Evolutionary conservation across 2,329 filamentous ascomycete genomes (phyloP).

Genomic region (Phaeoacremonium minimum): DNA sequence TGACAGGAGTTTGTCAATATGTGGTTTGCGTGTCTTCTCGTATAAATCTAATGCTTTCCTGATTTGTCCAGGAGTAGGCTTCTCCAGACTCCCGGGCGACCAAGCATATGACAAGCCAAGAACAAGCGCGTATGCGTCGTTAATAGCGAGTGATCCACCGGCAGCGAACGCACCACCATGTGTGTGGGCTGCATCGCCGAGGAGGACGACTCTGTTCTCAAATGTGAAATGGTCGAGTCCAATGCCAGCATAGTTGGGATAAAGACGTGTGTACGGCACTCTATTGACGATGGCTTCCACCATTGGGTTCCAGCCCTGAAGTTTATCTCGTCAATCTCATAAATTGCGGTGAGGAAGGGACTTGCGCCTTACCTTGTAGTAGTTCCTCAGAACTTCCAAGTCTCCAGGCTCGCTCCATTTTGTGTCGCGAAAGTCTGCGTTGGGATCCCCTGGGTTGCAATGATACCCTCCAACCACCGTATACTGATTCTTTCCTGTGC

Average conservation of each 20-base stretch:
- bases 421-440: slow-evolving; percentile 13
- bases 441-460: slow-evolving; percentile 16
- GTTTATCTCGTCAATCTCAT: background rate
- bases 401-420: slow-evolving; percentile 21
- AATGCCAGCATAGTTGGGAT: slow-evolving; percentile 26
- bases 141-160: slow-evolving; percentile 30
- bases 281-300: slow-evolving; percentile 24
- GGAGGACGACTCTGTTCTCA: slow-evolving; percentile 20
- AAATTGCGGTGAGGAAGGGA: background rate
- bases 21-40: slow-evolving; percentile 24
- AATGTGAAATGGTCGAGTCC: slow-evolving; percentile 23
- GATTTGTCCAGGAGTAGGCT: background rate
- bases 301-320: slow-evolving; percentile 27
- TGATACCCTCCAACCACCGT: slow-evolving; percentile 23
- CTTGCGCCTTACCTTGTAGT: slow-evolving; percentile 9
- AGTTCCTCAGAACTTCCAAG: slow-evolving; percentile 21
- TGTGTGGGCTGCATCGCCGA: slow-evolving; percentile 31
- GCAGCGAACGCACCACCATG: slow-evolving; percentile 31
- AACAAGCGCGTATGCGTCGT: slow-evolving; percentile 29
- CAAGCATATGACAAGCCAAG: slow-evolving; percentile 13
- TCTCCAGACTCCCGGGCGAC: background rate
- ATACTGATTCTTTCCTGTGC: slow-evolving; percentile 18
- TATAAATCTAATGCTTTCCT: slow-evolving; percentile 21
- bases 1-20: slow-evolving; percentile 21
- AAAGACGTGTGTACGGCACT: slow-evolving; percentile 21